Evolutionary conservation across 169 alveolate genomes (phyloP).

Genomic region (Plasmodium vinckei): DNA sequence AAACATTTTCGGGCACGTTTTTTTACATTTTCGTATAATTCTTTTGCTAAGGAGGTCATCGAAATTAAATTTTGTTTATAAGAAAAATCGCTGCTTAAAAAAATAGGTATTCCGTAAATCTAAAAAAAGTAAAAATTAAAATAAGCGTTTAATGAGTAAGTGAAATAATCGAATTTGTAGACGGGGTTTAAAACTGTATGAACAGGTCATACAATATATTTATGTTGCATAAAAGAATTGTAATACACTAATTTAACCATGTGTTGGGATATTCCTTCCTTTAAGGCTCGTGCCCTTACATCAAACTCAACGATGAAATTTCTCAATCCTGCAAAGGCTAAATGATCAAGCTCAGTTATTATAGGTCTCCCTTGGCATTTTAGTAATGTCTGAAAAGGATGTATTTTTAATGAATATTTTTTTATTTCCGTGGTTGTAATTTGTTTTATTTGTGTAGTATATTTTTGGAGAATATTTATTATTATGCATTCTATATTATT

Average conservation of each 20-base stretch:
- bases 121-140: constrained; percentile 7
- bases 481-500: not conserved
- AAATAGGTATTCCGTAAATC: constrained; percentile 75
- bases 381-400: constrained; percentile 35
- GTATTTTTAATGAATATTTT: not conserved
- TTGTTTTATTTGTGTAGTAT: too few relatives aligned
- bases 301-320: constrained; percentile 44
- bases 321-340: constrained; percentile 23
- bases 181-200: too few relatives aligned
- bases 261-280: constrained; percentile 72
- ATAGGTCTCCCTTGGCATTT: constrained; percentile 55
- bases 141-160: not conserved
- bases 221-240: not conserved
- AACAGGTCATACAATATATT: not conserved
- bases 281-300: constrained; percentile 63
- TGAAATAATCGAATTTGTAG: too few relatives aligned
- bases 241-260: constrained; percentile 22
- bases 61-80: constrained; percentile 52
- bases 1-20: not conserved
- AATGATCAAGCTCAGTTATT: constrained; percentile 36
- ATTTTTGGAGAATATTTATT: too few relatives aligned
- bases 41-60: constrained; percentile 29
- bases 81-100: constrained; percentile 7
- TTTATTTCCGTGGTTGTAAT: not conserved
- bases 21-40: constrained; percentile 60